Percentiles rank a stretch among this genome's conserved stretches.
These are phyloP conservation scores for Metschnikowia henanensis DNA, from an alignment of 805 yeast species.

Conservation along the genomic window DNA sequence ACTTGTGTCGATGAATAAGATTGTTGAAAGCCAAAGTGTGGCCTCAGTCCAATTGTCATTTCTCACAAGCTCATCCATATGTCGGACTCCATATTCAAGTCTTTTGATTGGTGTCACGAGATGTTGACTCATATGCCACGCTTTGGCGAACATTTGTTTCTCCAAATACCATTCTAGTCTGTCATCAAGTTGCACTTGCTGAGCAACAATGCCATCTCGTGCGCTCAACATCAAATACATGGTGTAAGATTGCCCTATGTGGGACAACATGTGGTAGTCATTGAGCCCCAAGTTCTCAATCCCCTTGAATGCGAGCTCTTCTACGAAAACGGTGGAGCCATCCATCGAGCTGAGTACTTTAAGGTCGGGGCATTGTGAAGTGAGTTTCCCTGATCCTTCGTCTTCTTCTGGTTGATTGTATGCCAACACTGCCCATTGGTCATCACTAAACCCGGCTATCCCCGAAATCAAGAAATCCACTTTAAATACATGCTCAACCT, in stretches of 20 bases:
- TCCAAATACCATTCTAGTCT: conserved; percentile 71
- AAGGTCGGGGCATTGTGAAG: conserved; percentile 66
- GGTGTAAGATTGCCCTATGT: conserved; percentile 39
- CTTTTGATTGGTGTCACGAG: conserved; percentile 52
- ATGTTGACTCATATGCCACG: conserved; percentile 75
- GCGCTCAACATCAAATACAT: conserved; percentile 75
- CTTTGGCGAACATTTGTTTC: conserved; percentile 54
- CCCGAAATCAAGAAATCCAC: conserved; percentile 69
- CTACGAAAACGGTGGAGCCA: conserved; percentile 75
- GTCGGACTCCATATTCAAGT: conserved; percentile 58
- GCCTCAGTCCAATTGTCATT: conserved; percentile 56
- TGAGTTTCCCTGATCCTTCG: conserved; percentile 18
- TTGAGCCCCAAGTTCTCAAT: conserved; percentile 63
- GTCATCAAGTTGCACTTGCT: conserved; percentile 69
- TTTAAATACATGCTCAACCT: conserved; percentile 48
- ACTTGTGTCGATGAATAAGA: conserved; percentile 20
- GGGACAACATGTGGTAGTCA: conserved; percentile 70
- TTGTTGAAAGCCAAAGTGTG: conserved; percentile 43
- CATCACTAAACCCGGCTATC: conserved; percentile 71
- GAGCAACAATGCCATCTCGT: conserved; percentile 74
- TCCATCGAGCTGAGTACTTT: conserved; percentile 62
- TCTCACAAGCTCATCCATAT: conserved; percentile 45
- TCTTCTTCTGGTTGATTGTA: conserved; percentile 42
- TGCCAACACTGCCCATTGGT: conserved; percentile 61
- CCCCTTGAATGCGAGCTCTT: conserved; percentile 67